These are phyloP conservation scores for Limnanthes douglasii DNA, from an alignment of 345 rosid genomes.

Conservation along the genomic window DNA sequence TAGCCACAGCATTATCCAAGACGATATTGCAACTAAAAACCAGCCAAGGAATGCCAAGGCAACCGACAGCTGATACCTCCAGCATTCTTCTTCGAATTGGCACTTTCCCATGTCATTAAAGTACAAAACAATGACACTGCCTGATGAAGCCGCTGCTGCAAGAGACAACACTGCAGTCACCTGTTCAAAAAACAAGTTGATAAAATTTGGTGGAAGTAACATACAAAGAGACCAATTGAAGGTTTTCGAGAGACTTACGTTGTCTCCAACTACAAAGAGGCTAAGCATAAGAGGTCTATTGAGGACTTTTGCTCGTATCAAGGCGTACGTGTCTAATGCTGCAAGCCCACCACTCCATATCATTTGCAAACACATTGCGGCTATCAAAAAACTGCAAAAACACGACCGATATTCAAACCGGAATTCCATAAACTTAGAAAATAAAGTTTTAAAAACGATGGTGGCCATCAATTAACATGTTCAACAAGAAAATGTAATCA, in stretches of 20 bases:
- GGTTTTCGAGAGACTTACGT: conserved; percentile 28
- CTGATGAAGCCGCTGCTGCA: conserved; percentile 63
- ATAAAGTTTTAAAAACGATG: too few relatives aligned
- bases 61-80: conserved; percentile 46
- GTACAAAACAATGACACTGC: conserved; percentile 42
- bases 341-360: conserved; percentile 83
- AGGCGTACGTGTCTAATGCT: conserved; percentile 36
- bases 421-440: too few relatives aligned
- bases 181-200: conserved; percentile 17
- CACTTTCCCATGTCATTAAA: conserved; percentile 43
- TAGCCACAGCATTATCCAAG: conserved; percentile 73
- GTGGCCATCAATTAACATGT: too few relatives aligned
- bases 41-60: conserved; percentile 70
- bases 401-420: too few relatives aligned
- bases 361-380: conserved; percentile 82
- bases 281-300: conserved; percentile 38
- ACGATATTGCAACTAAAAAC: conserved; percentile 41
- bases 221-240: background rate
- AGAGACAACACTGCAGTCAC: conserved; percentile 53
- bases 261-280: conserved; percentile 82
- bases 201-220: background rate
- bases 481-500: too few relatives aligned
- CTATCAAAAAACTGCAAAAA: conserved; percentile 63
- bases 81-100: conserved; percentile 29
- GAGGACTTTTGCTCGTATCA: conserved; percentile 40